Conservation (phyloP, 768 basidiomycete genomes). For the Xerocomellus dryophilus region DNA sequence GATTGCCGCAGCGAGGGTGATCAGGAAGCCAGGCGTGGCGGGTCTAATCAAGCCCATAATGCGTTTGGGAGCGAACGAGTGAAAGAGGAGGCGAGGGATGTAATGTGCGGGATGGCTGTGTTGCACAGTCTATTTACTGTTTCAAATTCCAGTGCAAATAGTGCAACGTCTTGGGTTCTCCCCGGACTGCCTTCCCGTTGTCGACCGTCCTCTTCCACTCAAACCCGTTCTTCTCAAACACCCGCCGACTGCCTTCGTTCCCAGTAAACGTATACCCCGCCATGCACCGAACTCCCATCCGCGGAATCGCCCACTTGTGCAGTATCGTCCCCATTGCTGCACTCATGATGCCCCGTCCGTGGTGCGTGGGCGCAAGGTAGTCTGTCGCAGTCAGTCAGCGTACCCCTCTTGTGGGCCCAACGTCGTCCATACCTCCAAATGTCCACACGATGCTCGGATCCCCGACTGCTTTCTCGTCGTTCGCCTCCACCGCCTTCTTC, state of each 20-base stretch:
- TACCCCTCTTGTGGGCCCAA: neutral
- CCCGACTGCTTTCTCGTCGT: constrained; percentile 40
- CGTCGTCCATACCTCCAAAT: constrained; percentile 49
- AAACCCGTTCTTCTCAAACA: constrained; percentile 70
- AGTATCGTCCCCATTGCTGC: constrained; percentile 56
- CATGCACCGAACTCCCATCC: constrained; percentile 55
- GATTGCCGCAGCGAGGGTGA: constrained; percentile 74
- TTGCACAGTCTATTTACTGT: neutral
- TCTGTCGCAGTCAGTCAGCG: constrained; percentile 37
- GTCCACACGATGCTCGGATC: constrained; percentile 59
- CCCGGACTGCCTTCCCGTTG: constrained; percentile 37
- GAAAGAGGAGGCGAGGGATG: neutral
- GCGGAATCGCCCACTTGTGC: constrained; percentile 57
- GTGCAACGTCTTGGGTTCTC: constrained; percentile 36
- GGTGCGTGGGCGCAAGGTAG: constrained; percentile 57
- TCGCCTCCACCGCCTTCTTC: constrained; percentile 37
- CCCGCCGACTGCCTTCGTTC: constrained; percentile 59
- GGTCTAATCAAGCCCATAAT: constrained; percentile 68
- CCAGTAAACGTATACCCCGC: constrained; percentile 44
- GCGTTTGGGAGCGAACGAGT: neutral
- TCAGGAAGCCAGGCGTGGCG: constrained; percentile 86
- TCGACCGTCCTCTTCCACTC: constrained; percentile 37
- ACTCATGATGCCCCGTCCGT: constrained; percentile 71
- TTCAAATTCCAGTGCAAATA: constrained; percentile 34
- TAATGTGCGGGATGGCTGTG: constrained; percentile 11